A percentile compares a stretch with the other conserved stretches of the same genome.
phyloP scores from a whole-genome alignment of 225 moss, liverwort and hornwort genomes.

The Marchantia paleacea region DNA sequence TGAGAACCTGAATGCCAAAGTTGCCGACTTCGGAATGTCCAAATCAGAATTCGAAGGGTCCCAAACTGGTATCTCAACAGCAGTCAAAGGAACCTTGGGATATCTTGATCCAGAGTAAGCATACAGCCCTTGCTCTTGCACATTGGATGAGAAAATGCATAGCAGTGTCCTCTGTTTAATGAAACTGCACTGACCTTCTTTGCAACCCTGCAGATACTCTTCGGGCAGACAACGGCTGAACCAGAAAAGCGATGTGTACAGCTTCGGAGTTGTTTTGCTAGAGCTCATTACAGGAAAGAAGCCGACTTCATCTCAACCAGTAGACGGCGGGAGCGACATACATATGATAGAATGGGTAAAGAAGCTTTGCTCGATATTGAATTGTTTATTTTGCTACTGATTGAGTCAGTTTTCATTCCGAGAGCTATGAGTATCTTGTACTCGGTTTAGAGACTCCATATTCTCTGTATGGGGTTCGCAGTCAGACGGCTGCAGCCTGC shows the following conservation, averaged over 20 bases:
- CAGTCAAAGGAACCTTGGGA: conserved; percentile 27
- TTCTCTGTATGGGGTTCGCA: no score
- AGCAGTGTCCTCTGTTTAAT: neutral
- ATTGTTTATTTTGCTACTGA: no score
- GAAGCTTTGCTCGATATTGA: neutral
- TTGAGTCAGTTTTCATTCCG: no score
- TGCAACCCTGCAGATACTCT: conserved; percentile 25
- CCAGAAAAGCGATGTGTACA: conserved; percentile 37
- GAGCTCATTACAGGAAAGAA: conserved; percentile 32
- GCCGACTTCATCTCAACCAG: conserved; percentile 12
- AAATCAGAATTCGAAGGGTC: conserved; percentile 15
- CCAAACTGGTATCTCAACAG: conserved; percentile 11
- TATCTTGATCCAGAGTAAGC: conserved; percentile 39
- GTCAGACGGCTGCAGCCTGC: no score
- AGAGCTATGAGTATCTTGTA: no score
- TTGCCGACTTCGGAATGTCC: conserved; percentile 32
- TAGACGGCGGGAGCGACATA: conserved; percentile 2
- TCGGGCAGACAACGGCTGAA: conserved; percentile 24
- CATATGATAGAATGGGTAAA: conserved; percentile 33
- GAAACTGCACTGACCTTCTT: neutral
- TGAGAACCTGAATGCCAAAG: conserved; percentile 17
- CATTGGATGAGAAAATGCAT: neutral
- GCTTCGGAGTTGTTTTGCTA: conserved; percentile 36
- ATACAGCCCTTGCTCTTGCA: neutral
- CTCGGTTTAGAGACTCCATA: no score